phyloP scores from a whole-genome alignment of 345 rosid genomes.

The rapeseed (Brassica napus) region Da-Ae NC_063451.1:33826501-33827000 shows the following conservation, averaged over 20 bases:
- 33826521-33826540: no score
- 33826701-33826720: background rate
- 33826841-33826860: background rate
- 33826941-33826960: background rate
- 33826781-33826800: background rate
- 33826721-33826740: background rate
- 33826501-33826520: background rate
- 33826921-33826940: background rate
- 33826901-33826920: no score
- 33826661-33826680: background rate
- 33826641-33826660: background rate
- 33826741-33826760: background rate
- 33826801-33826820: no score
- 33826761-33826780: background rate
- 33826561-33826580: background rate
- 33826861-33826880: background rate
- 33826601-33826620: no score
- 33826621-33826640: no score
- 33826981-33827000: background rate
- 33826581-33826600: background rate
- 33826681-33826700: background rate
- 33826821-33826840: no score
- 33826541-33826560: no score
- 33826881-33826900: background rate
- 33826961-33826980: no score